These are phyloP conservation scores for Saccharomyces hybrid DNA, from an alignment of 1,139 yeast genomes.

Conservation along the genomic window DNA sequence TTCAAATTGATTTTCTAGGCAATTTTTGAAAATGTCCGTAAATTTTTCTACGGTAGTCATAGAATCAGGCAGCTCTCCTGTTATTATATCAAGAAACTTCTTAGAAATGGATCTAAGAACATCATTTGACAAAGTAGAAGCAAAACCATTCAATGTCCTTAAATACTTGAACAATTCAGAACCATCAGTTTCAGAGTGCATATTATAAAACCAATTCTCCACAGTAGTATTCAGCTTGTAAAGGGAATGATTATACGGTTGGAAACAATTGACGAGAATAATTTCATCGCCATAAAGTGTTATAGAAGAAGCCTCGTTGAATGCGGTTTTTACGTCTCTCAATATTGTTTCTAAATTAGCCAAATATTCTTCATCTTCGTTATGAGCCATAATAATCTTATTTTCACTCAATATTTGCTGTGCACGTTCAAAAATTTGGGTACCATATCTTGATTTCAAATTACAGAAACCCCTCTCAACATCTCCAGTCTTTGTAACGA, in stretches of 20 bases:
- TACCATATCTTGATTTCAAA: slow-evolving; percentile 22
- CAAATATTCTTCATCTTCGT: slow-evolving; percentile 19
- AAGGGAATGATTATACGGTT: slow-evolving; percentile 22
- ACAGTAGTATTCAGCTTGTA: slow-evolving; percentile 23
- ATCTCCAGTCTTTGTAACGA: slow-evolving; percentile 13
- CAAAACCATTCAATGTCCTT: slow-evolving; percentile 21
- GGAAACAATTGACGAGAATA: slow-evolving; percentile 23
- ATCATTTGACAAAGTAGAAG: slow-evolving; percentile 21
- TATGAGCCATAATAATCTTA: slow-evolving; percentile 15
- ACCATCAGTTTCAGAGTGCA: slow-evolving; percentile 5
- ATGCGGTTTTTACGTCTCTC: slow-evolving; percentile 52
- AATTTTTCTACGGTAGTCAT: slow-evolving; percentile 26
- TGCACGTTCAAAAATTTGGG: slow-evolving; percentile 19
- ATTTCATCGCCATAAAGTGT: slow-evolving; percentile 26
- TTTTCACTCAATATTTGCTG: slow-evolving; percentile 22
- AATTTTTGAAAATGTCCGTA: slow-evolving; percentile 31
- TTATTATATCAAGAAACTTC: slow-evolving; percentile 18
- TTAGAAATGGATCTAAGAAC: slow-evolving; percentile 13
- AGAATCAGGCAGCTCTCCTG: slow-evolving; percentile 15
- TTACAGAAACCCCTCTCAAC: slow-evolving; percentile 15
- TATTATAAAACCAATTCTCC: slow-evolving; percentile 23
- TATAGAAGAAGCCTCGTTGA: slow-evolving; percentile 47
- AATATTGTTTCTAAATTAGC: slow-evolving; percentile 27
- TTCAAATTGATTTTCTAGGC: slow-evolving; percentile 30
- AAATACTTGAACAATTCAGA: slow-evolving; percentile 12